Conservation (phyloP, 179 eudicot genomes). For the Nepenthes alata region DNA sequence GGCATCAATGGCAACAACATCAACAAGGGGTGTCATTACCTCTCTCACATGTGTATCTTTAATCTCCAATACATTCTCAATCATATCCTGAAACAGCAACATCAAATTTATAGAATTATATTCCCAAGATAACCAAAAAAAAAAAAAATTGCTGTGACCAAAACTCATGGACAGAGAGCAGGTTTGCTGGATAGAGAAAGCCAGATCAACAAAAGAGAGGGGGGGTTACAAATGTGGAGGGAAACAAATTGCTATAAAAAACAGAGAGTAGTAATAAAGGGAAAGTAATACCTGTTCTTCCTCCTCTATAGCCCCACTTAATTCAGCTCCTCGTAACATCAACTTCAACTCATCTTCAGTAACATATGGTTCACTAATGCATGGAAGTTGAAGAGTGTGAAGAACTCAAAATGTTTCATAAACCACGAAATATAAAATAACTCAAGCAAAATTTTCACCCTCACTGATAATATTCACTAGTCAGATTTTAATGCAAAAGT, state of each 20-base stretch:
- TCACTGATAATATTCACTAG: neutral
- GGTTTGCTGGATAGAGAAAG: too few species aligned
- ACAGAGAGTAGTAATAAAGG: too few species aligned
- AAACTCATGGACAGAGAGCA: too few species aligned
- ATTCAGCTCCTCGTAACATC: constrained; percentile 94
- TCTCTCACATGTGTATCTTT: constrained; percentile 86
- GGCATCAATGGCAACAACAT: constrained; percentile 94
- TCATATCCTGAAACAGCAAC: constrained; percentile 70
- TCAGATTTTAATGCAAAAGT: too few species aligned
- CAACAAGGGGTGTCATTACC: constrained; percentile 98
- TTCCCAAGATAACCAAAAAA: neutral
- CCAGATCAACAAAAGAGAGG: too few species aligned
- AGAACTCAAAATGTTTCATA: constrained; percentile 9
- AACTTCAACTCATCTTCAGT: constrained; percentile 94
- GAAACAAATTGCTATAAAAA: too few species aligned
- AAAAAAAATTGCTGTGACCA: neutral
- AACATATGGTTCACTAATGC: constrained; percentile 72
- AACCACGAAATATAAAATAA: constrained; percentile 6
- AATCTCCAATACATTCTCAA: constrained; percentile 94
- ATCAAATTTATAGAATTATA: neutral
- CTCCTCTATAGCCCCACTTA: constrained; percentile 96
- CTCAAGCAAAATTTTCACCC: constrained; percentile 2
- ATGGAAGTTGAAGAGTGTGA: constrained; percentile 7
- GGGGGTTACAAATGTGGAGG: too few species aligned
- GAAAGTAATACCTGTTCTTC: constrained; percentile 68